Base-by-base conservation (phyloP, 306 rosid genomes). In the Gleditsia sinensis region DNA sequence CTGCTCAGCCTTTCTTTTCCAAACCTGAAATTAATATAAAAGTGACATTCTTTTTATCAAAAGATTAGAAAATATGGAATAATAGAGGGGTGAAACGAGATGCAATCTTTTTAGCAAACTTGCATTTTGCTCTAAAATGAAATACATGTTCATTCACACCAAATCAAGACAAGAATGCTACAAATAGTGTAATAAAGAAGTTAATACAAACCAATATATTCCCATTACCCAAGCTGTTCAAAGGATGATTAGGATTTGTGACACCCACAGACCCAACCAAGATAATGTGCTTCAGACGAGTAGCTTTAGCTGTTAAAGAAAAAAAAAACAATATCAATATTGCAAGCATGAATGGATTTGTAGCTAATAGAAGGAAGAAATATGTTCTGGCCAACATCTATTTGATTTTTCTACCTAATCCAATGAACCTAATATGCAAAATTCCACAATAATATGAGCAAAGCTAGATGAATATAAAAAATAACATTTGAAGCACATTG, bases 1-100 rank as follows among this genome's bases (percentile, higher is more conserved):
- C 79, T 89, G 89, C 87, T 94, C 98, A 57, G 97, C 95, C 80
- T 94, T 94, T 74, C 98, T 88, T 87, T 94, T 94, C 98, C 98
- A 94, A 69, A 94, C 79, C 98, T 94, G 83, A 63, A 14, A 58
- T 73, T 25, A 69, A 56, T 49, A n/a, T n/a, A 17, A 36, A 64
- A 49, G 49, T 4, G 50, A 25, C 36, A 58, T 61, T 53, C 37
- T 61, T 54, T 54, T 21, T 28, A 27, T 49, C 56, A 39, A 43
- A 71, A 16, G 56, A 60, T n/a, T n/a, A 40, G 51, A 12, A 45
- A 58, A 59, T 16, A 30, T 27, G 9, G 5, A 74, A 75, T 19
- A n/a, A 66, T 10, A 16, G 27, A 25, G 17, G 58, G 28, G 72
- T 49, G 55, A 36, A 32, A 14, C 73, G 49, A 23, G 42, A 33